A percentile compares a stretch with the other conserved stretches of the same genome.
These are phyloP conservation scores for Lenwebbia sp. DNA, from an alignment of 345 rosid species.

Conservation along the genomic window DNA sequence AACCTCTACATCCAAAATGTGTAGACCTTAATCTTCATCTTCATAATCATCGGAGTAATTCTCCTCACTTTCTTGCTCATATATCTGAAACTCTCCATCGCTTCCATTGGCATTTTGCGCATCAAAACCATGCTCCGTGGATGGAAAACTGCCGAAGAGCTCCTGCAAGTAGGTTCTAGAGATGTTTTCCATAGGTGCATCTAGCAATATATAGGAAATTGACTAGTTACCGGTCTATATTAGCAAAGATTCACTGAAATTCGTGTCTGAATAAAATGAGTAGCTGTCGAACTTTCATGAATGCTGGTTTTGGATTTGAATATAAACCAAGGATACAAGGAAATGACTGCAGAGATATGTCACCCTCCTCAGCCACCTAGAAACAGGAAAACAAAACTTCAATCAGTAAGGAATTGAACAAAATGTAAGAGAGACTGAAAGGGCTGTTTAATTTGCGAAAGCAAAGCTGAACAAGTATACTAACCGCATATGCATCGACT, in stretches of 20 bases:
- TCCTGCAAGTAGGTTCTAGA: slow-evolving; percentile 80
- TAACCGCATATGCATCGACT: slow-evolving; percentile 43
- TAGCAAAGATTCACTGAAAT: not conserved
- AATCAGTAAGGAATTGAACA: not conserved
- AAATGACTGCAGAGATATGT: slow-evolving; percentile 31
- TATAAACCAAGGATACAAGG: slow-evolving; percentile 59
- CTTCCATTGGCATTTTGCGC: slow-evolving; percentile 19
- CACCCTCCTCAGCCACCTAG: slow-evolving; percentile 55
- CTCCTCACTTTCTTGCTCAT: slow-evolving; percentile 68
- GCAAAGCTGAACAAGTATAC: slow-evolving; percentile 37
- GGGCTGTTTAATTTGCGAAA: not conserved
- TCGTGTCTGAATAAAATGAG: not conserved
- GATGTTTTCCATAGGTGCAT: slow-evolving; percentile 53
- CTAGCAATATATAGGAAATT: slow-evolving; percentile 41
- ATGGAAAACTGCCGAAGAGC: slow-evolving; percentile 75
- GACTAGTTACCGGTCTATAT: not conserved
- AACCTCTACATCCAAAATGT: not conserved
- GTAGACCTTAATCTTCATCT: not conserved
- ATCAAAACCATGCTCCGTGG: slow-evolving; percentile 24
- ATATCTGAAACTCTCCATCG: slow-evolving; percentile 77
- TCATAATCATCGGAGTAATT: slow-evolving; percentile 22
- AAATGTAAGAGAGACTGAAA: not conserved
- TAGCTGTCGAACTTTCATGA: not conserved
- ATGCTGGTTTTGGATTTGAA: not conserved
- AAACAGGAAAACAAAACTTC: not conserved